Conservation (phyloP, 2,329 filamentous ascomycete species). For the Exophiala sp. region DNA sequence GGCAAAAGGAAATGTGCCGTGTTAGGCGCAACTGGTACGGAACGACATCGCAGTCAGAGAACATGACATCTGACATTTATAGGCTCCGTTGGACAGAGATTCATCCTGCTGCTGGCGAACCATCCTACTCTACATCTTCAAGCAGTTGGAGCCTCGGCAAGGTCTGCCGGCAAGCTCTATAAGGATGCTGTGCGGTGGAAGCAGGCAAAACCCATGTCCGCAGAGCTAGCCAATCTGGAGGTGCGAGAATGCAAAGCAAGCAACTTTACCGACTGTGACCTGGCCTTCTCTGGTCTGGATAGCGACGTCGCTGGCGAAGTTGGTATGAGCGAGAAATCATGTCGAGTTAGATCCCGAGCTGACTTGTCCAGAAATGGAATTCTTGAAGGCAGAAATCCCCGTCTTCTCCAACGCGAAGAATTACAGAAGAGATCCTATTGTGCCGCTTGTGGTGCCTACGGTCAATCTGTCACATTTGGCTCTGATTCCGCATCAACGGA, state of each 20-base stretch:
- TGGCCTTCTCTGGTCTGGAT: slow-evolving; percentile 90
- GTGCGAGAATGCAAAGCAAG: slow-evolving; percentile 78
- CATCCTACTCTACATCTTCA: slow-evolving; percentile 84
- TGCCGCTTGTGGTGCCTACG: slow-evolving; percentile 89
- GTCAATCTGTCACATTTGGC: slow-evolving; percentile 85
- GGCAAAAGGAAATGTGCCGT: slow-evolving; percentile 26
- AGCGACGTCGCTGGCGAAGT: slow-evolving; percentile 87
- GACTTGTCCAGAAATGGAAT: slow-evolving; percentile 66
- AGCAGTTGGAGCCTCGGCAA: slow-evolving; percentile 80
- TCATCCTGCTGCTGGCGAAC: slow-evolving; percentile 82
- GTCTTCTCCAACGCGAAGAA: slow-evolving; percentile 99
- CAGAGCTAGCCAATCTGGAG: slow-evolving; percentile 68
- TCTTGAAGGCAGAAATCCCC: slow-evolving; percentile 77
- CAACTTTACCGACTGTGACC: slow-evolving; percentile 81
- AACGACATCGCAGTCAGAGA: background rate
- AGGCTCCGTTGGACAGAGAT: slow-evolving; percentile 89
- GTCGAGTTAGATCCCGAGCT: background rate
- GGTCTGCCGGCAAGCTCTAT: slow-evolving; percentile 90
- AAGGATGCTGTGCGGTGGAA: slow-evolving; percentile 94
- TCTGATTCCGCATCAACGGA: slow-evolving; percentile 81
- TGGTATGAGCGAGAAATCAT: slow-evolving; percentile 50
- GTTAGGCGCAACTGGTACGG: slow-evolving; percentile 25
- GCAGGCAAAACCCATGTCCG: slow-evolving; percentile 75
- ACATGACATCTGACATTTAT: background rate
- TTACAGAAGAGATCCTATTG: slow-evolving; percentile 81